These are phyloP conservation scores for Nakazawaea ishiwadae DNA, from an alignment of 805 yeast genomes.

Conservation along the genomic window DNA sequence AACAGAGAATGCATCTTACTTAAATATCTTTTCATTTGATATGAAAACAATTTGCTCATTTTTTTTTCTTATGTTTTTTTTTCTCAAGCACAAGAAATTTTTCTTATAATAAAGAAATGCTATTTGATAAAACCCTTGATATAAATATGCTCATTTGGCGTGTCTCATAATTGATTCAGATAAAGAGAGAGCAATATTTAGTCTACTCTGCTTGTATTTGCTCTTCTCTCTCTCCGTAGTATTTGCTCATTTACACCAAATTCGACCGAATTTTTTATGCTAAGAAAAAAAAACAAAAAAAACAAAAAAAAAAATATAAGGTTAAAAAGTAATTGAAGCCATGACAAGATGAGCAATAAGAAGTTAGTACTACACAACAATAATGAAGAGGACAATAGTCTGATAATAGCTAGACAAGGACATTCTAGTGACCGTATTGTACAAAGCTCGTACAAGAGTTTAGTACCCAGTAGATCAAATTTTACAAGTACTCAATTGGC, in stretches of 20 bases:
- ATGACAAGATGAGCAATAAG: too few relatives aligned
- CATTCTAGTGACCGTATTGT: conserved; percentile 23
- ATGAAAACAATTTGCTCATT: conserved; percentile 12
- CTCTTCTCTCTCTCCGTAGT: not conserved
- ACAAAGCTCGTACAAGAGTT: conserved; percentile 48
- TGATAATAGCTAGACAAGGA: conserved; percentile 25
- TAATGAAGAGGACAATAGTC: not conserved
- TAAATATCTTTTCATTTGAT: too few relatives aligned
- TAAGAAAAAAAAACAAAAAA: not conserved
- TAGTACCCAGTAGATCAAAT: conserved; percentile 51
- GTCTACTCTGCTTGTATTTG: too few relatives aligned
- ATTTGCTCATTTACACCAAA: too few relatives aligned
- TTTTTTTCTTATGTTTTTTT: too few relatives aligned
- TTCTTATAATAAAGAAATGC: too few relatives aligned
- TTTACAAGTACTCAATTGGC: not conserved
- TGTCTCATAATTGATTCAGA: not conserved
- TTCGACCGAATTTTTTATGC: too few relatives aligned
- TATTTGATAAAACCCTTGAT: too few relatives aligned
- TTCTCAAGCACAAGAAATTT: too few relatives aligned
- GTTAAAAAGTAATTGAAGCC: too few relatives aligned
- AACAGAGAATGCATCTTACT: too few relatives aligned
- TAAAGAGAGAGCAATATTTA: not conserved
- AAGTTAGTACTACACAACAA: not conserved
- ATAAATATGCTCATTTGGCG: conserved; percentile 2
- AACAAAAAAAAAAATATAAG: not conserved